Conservation (phyloP, 441 rosid genomes). For the Flueggea neowawraea region DNA sequence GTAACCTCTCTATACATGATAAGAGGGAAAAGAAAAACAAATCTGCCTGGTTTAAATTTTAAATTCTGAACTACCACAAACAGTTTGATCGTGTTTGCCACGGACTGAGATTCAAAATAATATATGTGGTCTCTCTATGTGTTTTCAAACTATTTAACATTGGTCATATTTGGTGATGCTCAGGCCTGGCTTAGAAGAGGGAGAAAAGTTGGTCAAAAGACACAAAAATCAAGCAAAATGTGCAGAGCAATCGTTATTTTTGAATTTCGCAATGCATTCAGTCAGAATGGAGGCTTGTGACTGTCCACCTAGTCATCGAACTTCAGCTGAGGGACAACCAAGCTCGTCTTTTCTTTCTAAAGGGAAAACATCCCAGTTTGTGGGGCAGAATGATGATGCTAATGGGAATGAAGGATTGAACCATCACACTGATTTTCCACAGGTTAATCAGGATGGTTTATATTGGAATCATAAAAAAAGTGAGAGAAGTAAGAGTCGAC, state of each 20-base stretch:
- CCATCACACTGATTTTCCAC: constrained; percentile 40
- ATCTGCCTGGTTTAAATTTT: no score
- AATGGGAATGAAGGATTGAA: constrained; percentile 40
- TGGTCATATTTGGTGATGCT: constrained; percentile 14
- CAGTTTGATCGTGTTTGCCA: no score
- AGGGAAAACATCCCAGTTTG: constrained; percentile 34
- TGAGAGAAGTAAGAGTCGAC: constrained; percentile 47
- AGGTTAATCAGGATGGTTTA: constrained; percentile 48
- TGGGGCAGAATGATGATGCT: constrained; percentile 38
- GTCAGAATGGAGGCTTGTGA: constrained; percentile 99
- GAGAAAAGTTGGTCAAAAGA: constrained; percentile 81
- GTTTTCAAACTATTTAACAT: constrained; percentile 13
- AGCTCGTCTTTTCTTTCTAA: constrained; percentile 63
- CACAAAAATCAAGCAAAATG: constrained; percentile 76
- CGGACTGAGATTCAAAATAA: no score
- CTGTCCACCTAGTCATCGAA: constrained; percentile 73
- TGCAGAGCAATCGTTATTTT: constrained; percentile 78
- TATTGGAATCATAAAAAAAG: constrained; percentile 57
- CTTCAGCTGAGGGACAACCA: constrained; percentile 42
- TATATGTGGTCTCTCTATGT: neutral
- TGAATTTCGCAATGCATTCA: constrained; percentile 98
- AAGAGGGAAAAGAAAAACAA: no score
- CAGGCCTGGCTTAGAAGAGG: constrained; percentile 95
- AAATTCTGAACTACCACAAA: no score
- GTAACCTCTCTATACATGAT: no score